phyloP scores from a whole-genome alignment of 2,329 filamentous ascomycete species.

The Xylaria multiplex region DNA sequence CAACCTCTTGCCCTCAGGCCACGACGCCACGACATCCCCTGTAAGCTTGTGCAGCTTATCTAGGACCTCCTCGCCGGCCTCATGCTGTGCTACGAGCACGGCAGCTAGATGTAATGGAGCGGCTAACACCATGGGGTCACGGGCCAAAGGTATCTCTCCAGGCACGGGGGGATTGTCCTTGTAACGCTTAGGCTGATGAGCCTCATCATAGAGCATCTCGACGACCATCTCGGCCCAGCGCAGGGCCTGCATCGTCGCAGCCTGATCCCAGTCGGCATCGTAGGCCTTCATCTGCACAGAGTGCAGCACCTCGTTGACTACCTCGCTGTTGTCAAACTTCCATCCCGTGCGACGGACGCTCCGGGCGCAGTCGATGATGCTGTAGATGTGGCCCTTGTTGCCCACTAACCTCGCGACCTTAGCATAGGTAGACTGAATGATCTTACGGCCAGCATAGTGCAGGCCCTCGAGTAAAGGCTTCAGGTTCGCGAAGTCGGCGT shows the following conservation, averaged over 20 bases:
- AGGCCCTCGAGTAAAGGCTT: slow-evolving; percentile 62
- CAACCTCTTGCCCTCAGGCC: slow-evolving; percentile 54
- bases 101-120: slow-evolving; percentile 58
- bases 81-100: slow-evolving; percentile 51
- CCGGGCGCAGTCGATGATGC: slow-evolving; percentile 62
- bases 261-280: slow-evolving; percentile 49
- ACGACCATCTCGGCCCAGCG: slow-evolving; percentile 59
- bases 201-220: slow-evolving; percentile 59
- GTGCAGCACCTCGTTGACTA: slow-evolving; percentile 53
- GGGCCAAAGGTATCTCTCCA: slow-evolving; percentile 48
- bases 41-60: slow-evolving; percentile 54
- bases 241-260: slow-evolving; percentile 55
- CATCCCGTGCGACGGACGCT: slow-evolving; percentile 59
- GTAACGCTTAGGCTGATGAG: slow-evolving; percentile 48
- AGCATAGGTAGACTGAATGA: slow-evolving; percentile 49
- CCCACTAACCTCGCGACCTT: slow-evolving; percentile 57
- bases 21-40: slow-evolving; percentile 51
- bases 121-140: slow-evolving; percentile 57
- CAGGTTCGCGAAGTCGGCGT: slow-evolving; percentile 64
- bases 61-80: slow-evolving; percentile 45
- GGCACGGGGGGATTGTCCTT: slow-evolving; percentile 32
- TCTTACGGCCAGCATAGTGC: slow-evolving; percentile 54
- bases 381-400: slow-evolving; percentile 53
- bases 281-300: slow-evolving; percentile 56
- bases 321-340: slow-evolving; percentile 55